These are phyloP conservation scores for Euphorbia pulcherrima DNA, from an alignment of 345 rosid species.

Conservation along the genomic window DNA sequence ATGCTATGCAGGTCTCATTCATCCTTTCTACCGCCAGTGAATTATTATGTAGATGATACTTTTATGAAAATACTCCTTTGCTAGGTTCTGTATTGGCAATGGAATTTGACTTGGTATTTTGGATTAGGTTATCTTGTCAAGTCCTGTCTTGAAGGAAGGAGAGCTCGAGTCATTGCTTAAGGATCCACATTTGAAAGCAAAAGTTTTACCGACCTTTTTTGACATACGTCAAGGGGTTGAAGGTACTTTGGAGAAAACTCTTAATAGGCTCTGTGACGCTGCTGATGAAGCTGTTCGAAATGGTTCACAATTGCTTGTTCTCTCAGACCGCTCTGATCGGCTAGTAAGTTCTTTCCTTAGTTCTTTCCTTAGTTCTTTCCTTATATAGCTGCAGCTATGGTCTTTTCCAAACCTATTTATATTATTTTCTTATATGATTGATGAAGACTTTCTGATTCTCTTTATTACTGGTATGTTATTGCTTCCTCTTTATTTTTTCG, in stretches of 20 bases:
- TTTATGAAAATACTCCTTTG: slow-evolving; percentile 5
- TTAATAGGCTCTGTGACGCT: slow-evolving; percentile 74
- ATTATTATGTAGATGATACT: slow-evolving; percentile 9
- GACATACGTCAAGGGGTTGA: slow-evolving; percentile 91
- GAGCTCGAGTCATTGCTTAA: slow-evolving; percentile 73
- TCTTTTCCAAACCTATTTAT: background rate
- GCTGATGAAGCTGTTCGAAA: slow-evolving; percentile 97
- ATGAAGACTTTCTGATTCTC: background rate
- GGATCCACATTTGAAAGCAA: slow-evolving; percentile 63
- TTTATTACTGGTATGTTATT: background rate
- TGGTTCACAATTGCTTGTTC: slow-evolving; percentile 91
- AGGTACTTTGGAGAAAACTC: slow-evolving; percentile 76
- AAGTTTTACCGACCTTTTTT: slow-evolving; percentile 65
- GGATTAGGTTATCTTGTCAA: slow-evolving; percentile 67
- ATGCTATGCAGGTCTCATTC: slow-evolving; percentile 73
- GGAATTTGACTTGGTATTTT: slow-evolving; percentile 16
- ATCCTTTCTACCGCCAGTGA: slow-evolving; percentile 12
- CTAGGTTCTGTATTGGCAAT: slow-evolving; percentile 6
- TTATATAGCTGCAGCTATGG: background rate
- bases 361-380: slow-evolving; percentile 1
- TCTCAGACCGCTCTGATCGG: slow-evolving; percentile 74
- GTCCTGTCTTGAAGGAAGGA: slow-evolving; percentile 89
- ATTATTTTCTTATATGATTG: background rate
- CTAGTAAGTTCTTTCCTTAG: slow-evolving; percentile 46
- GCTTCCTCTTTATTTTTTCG: background rate